phyloP scores from a whole-genome alignment of 306 rosid genomes.

The Phaseolus lunatus region DNA sequence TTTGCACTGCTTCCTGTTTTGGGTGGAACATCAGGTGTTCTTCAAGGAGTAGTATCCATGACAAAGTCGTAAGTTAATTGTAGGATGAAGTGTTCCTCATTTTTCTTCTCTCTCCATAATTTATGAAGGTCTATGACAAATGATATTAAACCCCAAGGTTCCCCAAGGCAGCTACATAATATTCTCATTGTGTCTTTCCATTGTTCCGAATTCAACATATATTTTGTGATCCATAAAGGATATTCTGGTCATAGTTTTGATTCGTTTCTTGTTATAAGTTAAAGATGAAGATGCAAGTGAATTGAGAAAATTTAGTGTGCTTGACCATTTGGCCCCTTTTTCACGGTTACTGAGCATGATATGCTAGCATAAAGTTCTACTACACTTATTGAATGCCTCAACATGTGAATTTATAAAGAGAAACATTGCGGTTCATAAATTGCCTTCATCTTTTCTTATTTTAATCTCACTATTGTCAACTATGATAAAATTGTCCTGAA shows the following conservation, averaged over 20 bases:
- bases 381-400: slow-evolving; percentile 5
- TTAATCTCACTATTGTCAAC: slow-evolving; percentile 8
- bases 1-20: slow-evolving; percentile 95
- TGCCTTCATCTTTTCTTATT: not conserved
- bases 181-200: slow-evolving; percentile 35
- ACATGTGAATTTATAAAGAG: not conserved
- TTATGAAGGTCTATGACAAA: slow-evolving; percentile 17
- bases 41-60: slow-evolving; percentile 95
- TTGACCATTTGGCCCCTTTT: not conserved
- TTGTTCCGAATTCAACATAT: slow-evolving; percentile 4
- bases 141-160: slow-evolving; percentile 33
- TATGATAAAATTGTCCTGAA: not conserved
- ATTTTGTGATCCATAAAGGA: slow-evolving; percentile 13
- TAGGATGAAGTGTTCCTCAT: slow-evolving; percentile 18
- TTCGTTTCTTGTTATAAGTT: slow-evolving; percentile 26
- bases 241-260: slow-evolving; percentile 34
- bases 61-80: slow-evolving; percentile 75
- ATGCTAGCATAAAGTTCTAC: not conserved
- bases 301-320: slow-evolving; percentile 30
- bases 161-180: not conserved
- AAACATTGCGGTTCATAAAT: slow-evolving; percentile 4
- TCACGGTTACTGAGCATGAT: slow-evolving; percentile 4
- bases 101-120: slow-evolving; percentile 33
- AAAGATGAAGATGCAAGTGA: slow-evolving; percentile 22
- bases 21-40: slow-evolving; percentile 94